Evolutionary conservation across 371 early-diverging fungal genomes (phyloP).

Genomic region (Syncephalis plumigaleata): DNA sequence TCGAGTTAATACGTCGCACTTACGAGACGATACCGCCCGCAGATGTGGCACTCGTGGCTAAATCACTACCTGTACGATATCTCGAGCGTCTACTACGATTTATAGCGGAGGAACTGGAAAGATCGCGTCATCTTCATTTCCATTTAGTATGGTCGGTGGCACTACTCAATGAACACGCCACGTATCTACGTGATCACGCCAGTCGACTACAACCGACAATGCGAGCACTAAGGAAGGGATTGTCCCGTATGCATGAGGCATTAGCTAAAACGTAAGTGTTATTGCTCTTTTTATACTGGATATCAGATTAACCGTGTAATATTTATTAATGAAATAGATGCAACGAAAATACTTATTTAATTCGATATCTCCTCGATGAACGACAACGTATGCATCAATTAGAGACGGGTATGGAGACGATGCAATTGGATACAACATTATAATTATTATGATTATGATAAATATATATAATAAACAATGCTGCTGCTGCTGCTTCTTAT

Average conservation of each 20-base stretch:
- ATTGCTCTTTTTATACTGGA: no score
- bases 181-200: conserved; percentile 60
- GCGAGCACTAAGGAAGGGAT: conserved; percentile 59
- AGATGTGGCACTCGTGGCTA: conserved; percentile 52
- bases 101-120: conserved; percentile 49
- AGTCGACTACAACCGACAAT: conserved; percentile 56
- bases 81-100: conserved; percentile 65
- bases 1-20: conserved; percentile 43
- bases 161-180: conserved; percentile 61
- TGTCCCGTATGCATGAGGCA: conserved; percentile 48
- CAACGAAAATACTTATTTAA: no score
- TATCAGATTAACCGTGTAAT: no score
- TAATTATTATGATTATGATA: no score
- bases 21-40: conserved; percentile 67
- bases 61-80: conserved; percentile 68
- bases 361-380: no score
- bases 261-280: conserved; percentile 43
- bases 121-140: conserved; percentile 71
- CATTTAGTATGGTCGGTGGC: conserved; percentile 63
- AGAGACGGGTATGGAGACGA: no score
- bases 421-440: no score
- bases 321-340: no score
- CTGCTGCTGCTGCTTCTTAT: no score
- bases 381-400: no score
- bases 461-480: no score